Base-by-base conservation (phyloP, 2,329 filamentous ascomycete species). In the Diaporthe ampelina region DNA sequence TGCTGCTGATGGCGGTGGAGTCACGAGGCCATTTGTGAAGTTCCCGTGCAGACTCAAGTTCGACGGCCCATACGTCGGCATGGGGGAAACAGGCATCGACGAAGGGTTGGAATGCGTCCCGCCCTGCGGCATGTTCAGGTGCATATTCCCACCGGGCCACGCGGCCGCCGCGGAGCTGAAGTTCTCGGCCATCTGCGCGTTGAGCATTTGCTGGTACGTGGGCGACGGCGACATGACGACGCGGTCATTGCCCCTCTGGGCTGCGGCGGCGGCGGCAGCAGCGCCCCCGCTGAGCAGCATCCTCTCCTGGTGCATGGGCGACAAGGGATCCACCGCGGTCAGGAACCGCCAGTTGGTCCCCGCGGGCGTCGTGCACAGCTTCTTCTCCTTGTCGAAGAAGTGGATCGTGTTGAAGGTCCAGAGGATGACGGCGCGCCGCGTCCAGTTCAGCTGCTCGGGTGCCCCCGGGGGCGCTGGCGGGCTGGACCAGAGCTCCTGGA, bases 401-500 rank as follows among this genome's bases (percentile, higher is more conserved):
- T 86, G 84, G 37, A 89, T 83, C 77, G 86, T 89, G 82, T 81
- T 86, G 80, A 93, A 93, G 2, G 90, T 90, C 91, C 91, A 93
- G 50, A 92, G 85, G 72, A 93, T 85, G 73, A 92, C 87, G 45
- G 86, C 87, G 67, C 90, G 88, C n/a, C 90, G 87, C 13, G 84
- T 87, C 88, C 90, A 92, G 77, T 84, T 81, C 5, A 68, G 32
- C 69, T 78, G 75, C 76, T 77, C 57, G 73, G 71, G 73, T 57
- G 45, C 74, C 79, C 80, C 83, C 73, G 74, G 26, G 17, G 77
- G 63, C 19, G 86, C 85, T 8, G 86, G 86, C 5, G 88, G 81
- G 17, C 85, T 83, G 4, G 89, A 92, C 86, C 88, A 91, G 48
- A 92, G 86, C 83, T 92, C 91, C 80, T 93, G 91, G 80, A 91